Evolutionary conservation across 192 early-diverging fungal species (phyloP), one percentile per base, ranked within the genome.

Genomic region (Linnemannia hyalina): DNA sequence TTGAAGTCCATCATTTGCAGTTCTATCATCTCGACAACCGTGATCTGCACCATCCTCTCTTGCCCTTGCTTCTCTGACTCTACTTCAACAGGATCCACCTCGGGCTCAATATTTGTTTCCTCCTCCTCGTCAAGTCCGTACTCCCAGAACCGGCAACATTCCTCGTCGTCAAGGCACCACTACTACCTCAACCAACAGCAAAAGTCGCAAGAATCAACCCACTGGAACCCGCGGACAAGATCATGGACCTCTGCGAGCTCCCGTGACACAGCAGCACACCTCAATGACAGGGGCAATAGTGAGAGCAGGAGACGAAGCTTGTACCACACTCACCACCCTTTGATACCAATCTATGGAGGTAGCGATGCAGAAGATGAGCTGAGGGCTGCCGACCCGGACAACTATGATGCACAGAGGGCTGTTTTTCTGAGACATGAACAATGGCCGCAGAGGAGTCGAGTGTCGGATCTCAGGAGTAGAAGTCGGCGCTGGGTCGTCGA

Each of bases 1-100:
- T 10, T 77, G 18, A 47, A 70, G 2, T 85, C 83, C 1, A 80
- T 85, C 49, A 23, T 80, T n/a, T 85, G 46, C 52, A 86, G 38
- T 36, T 77, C 80, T 6, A 78, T 86, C 47, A 69, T 86, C n/a
- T 86, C 80, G 0, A 81, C 84, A 29, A 47, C 84, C 8, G 41
- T 86, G 44, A 86, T 86, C 26, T 86, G 54, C 32, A 40, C 75
- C 18, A 42, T 74, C 44, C 74, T 80, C 35, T 80, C 75, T 1
- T 57, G 60, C 1, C 29, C 78, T 13, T 54, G 35, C 20, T 79
- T 79, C 16, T n/a, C 47, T 10, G 26, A 52, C 49, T 81, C 73
- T 18, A 13, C 80, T 15, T 46, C 76, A 20, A 26, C 54, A 1
- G 22, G 22, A 26, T 41, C 55, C 55, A 35, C 16, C 9, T 32